These are phyloP conservation scores for Fremontodendron californicum DNA, from an alignment of 345 rosid genomes.

Conservation along the genomic window DNA sequence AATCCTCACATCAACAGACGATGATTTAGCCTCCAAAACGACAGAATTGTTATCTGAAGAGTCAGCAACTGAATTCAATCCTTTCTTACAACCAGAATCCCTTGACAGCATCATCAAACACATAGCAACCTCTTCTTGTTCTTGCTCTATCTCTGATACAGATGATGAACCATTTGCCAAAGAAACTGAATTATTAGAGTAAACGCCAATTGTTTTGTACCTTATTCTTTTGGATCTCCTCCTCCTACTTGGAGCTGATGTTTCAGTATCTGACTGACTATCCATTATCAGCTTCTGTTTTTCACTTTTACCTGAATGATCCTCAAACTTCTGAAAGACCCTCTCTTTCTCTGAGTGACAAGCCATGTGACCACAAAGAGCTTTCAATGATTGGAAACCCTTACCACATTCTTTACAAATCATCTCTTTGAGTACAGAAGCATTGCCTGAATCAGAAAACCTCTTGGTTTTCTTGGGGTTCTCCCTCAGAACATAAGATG, in stretches of 20 bases:
- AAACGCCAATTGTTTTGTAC: conserved; percentile 30
- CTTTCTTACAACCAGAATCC: conserved; percentile 58
- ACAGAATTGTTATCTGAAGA: conserved; percentile 70
- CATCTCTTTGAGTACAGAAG: conserved; percentile 31
- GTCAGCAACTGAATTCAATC: conserved; percentile 48
- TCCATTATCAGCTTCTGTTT: conserved; percentile 44
- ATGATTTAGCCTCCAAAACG: conserved; percentile 61
- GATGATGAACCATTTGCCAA: conserved; percentile 40
- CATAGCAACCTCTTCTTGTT: conserved; percentile 72
- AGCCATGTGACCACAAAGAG: conserved; percentile 95
- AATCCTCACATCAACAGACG: conserved; percentile 43
- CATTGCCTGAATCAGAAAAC: conserved; percentile 45
- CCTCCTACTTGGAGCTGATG: conserved; percentile 50
- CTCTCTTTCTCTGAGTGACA: conserved; percentile 67
- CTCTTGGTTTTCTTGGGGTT: conserved; percentile 62
- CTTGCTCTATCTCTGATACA: conserved; percentile 67
- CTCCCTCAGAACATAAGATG: conserved; percentile 55
- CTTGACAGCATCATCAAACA: conserved; percentile 84
- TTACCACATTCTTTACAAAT: conserved; percentile 83
- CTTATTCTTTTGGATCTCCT: conserved; percentile 64
- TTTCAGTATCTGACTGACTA: conserved; percentile 68
- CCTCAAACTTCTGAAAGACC: conserved; percentile 31
- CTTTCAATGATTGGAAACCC: conserved; percentile 75
- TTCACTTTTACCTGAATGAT: conserved; percentile 24
- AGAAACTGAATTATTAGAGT: conserved; percentile 31